Conservation (phyloP, 352 stramenopile species). For the Nothophytophthora sp. region DNA sequence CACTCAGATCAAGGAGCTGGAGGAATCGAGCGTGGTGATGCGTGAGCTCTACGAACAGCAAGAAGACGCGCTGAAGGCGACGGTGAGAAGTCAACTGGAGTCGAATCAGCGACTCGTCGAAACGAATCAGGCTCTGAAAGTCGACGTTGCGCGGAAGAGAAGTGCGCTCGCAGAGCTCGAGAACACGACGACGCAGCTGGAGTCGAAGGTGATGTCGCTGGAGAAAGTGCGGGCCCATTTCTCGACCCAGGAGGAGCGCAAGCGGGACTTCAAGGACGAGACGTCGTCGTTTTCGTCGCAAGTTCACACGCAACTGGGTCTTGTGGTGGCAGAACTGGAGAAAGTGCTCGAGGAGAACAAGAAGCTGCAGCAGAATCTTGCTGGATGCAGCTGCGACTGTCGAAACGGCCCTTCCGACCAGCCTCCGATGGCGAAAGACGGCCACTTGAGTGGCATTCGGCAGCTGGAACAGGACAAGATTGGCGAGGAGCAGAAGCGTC, state of each 20-base stretch:
- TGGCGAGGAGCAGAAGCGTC: constrained; percentile 48
- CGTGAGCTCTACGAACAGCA: constrained; percentile 27
- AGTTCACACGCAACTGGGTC: constrained; percentile 40
- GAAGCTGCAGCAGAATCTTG: constrained; percentile 23
- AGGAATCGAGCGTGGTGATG: too few relatives aligned
- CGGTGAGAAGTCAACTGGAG: constrained; percentile 40
- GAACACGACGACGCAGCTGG: constrained; percentile 29
- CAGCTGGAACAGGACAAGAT: constrained; percentile 49
- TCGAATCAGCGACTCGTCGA: constrained; percentile 45
- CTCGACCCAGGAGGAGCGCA: constrained; percentile 32
- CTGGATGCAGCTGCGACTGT: constrained; percentile 17
- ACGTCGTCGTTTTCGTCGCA: constrained; percentile 32
- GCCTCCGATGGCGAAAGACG: constrained; percentile 26
- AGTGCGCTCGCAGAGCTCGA: constrained; percentile 28
- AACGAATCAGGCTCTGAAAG: constrained; percentile 42
- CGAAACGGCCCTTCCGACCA: constrained; percentile 3
- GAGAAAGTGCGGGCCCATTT: constrained; percentile 52
- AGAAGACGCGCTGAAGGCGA: constrained; percentile 31
- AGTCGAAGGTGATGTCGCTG: constrained; percentile 48
- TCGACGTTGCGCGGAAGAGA: constrained; percentile 27
- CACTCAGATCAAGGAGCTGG: constrained; percentile 15
- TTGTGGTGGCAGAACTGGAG: constrained; percentile 51
- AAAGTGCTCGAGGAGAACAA: constrained; percentile 46
- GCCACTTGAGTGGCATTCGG: constrained; percentile 49
- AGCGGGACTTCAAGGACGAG: constrained; percentile 30